Evolutionary conservation across 495 filamentous ascomycete genomes (phyloP), one percentile per base, ranked within the genome.

Genomic region (Aspergillus incahuasiensis): DNA sequence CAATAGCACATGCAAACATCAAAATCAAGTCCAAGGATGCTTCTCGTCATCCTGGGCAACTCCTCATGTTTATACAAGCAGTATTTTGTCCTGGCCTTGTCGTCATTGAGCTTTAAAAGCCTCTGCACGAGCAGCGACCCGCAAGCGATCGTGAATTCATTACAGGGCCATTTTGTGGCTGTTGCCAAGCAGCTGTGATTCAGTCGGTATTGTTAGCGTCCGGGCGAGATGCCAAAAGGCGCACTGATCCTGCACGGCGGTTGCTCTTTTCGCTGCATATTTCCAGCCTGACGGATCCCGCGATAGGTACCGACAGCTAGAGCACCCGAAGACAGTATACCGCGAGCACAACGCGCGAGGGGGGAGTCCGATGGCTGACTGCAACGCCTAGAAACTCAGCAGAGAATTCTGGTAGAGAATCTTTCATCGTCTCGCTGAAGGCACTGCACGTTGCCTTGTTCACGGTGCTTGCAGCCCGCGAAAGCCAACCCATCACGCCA

Each of bases 371-470:
- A 87, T 86, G 84, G 85, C 82, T 1, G 71, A 78, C 48, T 68
- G 77, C 15, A 79, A 86, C 49, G 82, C 84, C 0, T 83, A 62
- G 59, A 70, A 6, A 83, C 86, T 39, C 75, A 83, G 38, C 65
- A 73, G 35, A 67, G 65, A 22, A 63, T 85, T 19, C 50, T 67
- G 6, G 60, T 75, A 28, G 69, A 73, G 40, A 82, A 87, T 58
- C 82, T 84, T 42, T 83, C 84, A 0, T 75, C 76, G 74, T 76
- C 5, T 74, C 76, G 24, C 61, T 78, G 16, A 78, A 82, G 39
- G 67, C 78, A 9, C 58, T 87, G 38, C 76, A 85, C 45, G 86
- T 86, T 66, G 85, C 82, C 0, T 67, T 89, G 1, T 86, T 87
- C 63, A 78, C 79, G 43, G 79, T 82, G 61, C 16, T 48, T 8